These are phyloP conservation scores for Verticillium dahliae DNA, from an alignment of 2,329 filamentous ascomycete species.

Conservation along the genomic window DNA sequence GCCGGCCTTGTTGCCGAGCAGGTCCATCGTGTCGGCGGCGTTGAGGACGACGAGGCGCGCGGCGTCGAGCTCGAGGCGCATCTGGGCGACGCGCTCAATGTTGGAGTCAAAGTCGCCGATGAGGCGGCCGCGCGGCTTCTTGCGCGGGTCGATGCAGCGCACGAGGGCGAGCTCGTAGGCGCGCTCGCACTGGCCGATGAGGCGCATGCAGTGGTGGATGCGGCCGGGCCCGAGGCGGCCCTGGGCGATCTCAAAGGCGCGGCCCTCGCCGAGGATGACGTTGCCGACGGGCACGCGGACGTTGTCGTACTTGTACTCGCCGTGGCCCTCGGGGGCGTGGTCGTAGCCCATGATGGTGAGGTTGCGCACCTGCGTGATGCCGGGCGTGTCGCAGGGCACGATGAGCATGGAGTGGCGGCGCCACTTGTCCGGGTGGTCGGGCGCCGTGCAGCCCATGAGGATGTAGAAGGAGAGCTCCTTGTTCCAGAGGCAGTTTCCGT, in stretches of 20 bases:
- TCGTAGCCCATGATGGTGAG: constrained; percentile 92
- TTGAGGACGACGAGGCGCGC: constrained; percentile 86
- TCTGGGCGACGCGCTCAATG: constrained; percentile 87
- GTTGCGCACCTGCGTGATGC: constrained; percentile 88
- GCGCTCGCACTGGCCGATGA: constrained; percentile 81
- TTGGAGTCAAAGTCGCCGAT: constrained; percentile 88
- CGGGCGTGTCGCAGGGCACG: constrained; percentile 74
- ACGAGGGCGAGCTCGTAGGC: constrained; percentile 93
- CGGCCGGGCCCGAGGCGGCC: constrained; percentile 90
- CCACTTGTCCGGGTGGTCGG: constrained; percentile 69
- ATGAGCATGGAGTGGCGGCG: constrained; percentile 88
- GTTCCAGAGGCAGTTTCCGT: constrained; percentile 12
- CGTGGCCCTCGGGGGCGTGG: constrained; percentile 94
- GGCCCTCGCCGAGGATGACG: constrained; percentile 89
- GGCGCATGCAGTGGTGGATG: constrained; percentile 96
- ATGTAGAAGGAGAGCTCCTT: constrained; percentile 65
- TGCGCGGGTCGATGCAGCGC: constrained; percentile 83
- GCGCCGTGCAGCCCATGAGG: constrained; percentile 89
- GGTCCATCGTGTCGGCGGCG: constrained; percentile 90
- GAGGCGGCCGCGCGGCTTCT: constrained; percentile 84
- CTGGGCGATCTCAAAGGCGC: constrained; percentile 97
- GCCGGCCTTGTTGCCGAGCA: constrained; percentile 78
- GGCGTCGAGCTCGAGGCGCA: constrained; percentile 87
- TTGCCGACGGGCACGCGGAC: constrained; percentile 78
- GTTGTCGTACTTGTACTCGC: constrained; percentile 81